A percentile compares a stretch with the other conserved stretches of the same genome.
phyloP scores from a whole-genome alignment of 768 basidiomycete species.

The Tulasnella sp. region DNA sequence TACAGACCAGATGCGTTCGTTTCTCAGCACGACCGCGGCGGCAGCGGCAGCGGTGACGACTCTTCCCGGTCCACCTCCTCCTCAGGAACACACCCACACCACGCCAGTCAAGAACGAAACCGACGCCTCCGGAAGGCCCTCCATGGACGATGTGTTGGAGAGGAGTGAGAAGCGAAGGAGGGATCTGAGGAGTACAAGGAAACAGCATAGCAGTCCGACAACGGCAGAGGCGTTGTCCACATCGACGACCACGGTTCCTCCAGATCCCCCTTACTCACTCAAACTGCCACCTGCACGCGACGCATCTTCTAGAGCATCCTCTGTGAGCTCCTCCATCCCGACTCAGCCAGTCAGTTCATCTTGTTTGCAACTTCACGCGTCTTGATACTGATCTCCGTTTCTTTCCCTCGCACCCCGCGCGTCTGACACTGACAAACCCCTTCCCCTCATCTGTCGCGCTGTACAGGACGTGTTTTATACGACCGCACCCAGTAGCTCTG shows the following conservation, averaged over 20 bases:
- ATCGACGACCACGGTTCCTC: background rate
- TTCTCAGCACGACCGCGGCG: conserved; percentile 41
- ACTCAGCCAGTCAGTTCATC: conserved; percentile 2
- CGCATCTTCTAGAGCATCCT: conserved; percentile 14
- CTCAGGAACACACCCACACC: background rate
- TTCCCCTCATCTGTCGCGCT: background rate
- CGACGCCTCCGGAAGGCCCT: conserved; percentile 11
- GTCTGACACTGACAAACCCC: too few relatives aligned
- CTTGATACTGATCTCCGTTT: background rate
- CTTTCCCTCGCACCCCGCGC: too few relatives aligned
- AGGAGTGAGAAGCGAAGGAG: conserved; percentile 3
- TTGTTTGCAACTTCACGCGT: background rate
- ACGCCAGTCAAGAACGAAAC: conserved; percentile 13
- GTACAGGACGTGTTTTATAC: conserved; percentile 13
- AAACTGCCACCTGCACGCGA: background rate
- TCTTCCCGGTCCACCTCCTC: conserved; percentile 9
- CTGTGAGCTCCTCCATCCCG: conserved; percentile 9
- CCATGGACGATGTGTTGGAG: conserved; percentile 12
- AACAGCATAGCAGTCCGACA: background rate
- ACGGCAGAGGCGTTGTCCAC: background rate
- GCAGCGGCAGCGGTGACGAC: conserved; percentile 2
- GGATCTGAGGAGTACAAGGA: background rate
- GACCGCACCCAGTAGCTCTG: background rate
- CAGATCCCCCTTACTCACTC: background rate
- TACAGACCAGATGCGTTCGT: conserved; percentile 72